Evolutionary conservation across 768 basidiomycete species (phyloP), one percentile per base, ranked within the genome.

Genomic region (Gelatoporia subvermispora): DNA sequence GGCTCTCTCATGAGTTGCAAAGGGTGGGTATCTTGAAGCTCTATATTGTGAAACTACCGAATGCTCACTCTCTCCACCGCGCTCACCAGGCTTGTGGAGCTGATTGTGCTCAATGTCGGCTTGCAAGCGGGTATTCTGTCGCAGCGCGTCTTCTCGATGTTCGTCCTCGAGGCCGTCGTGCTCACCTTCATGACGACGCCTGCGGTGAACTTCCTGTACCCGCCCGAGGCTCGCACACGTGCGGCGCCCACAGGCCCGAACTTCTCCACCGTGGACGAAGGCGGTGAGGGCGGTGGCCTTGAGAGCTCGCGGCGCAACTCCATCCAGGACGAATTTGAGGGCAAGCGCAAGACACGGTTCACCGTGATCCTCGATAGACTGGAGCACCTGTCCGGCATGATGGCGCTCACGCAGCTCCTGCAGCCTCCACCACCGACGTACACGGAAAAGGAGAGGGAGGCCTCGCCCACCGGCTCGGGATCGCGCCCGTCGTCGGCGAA

Each of bases 1-100:
- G 96, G 96, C 0, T 83, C 88, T 13, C 65, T 98, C 44, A 97
- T 99, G 94, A 88, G 85, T 60, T 95, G 93, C 62, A 94, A 98
- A 75, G 93, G 92, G 87, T 87, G 49, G 31, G 72, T 58, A 20
- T 11, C 9, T n/a, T 8, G 44, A 46, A 23, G 35, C 16, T 9
- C 21, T 46, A 42, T 3, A n/a, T n/a, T 25, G 2, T 8, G 1
- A n/a, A 9, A 18, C 18, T 2, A 11, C 8, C 2, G 2, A 2
- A 9, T 2, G 25, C 25, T 23, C 16, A 38, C 34, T 9, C 4
- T 3, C 7, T 8, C 18, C n/a, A n/a, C n/a, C n/a, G 2, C 15
- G 5, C 11, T 16, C n/a, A 16, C n/a, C 43, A 89, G 87, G 20
- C 74, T 96, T 4, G 88, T 97, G 9, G 94, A 96, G 61, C 74